Evolutionary conservation across 2,329 filamentous ascomycete genomes (phyloP), one percentile per base, ranked within the genome.

Genomic region (Orbilia ellipsospora): DNA sequence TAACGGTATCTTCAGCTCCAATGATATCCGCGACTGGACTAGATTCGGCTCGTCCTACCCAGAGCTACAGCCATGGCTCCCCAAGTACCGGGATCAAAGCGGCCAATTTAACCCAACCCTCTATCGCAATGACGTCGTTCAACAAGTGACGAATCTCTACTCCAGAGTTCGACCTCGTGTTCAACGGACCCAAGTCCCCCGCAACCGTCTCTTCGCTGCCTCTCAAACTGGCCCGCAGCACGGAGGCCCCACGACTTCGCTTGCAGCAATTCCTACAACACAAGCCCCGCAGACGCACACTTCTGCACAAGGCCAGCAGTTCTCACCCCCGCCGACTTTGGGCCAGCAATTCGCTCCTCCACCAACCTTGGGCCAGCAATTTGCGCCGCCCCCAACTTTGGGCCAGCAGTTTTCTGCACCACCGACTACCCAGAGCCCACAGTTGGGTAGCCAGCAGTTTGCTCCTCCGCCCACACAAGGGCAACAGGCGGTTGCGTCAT

Each of bases 41-140:
- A 31, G 45, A 51, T 70, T 74, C 36, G 73, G 73, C 5, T 76
- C 62, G 1, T 69, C 73, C 28, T 76, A 76, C 26, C 59, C 73
- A 28, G 73, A 76, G 51, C 65, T 76, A 0, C 73, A 76, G 51
- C 62, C 63, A 63, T 74, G 70, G 70, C 70, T 74, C 26, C 57
- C 57, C 4, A 50, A 74, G 48, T 74, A 74, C 23, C 56, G 44
- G 56, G 60, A 60, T 44, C 26, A 51, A n/a, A 60, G 26, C 12
- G 70, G 70, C 5, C 56, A 74, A 42, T 74, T 74, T 51, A 60
- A 64, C 45, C 31, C 50, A n/a, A 64, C 51, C 1, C 16, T 48
- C 10, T 74, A 74, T 23, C 70, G 70, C 28, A 74, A 74, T 23
- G 70, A 74, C 16, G 26, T 74, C 31, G 26, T 74, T 31, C 42